Evolutionary conservation across 495 filamentous ascomycete species (phyloP).

Genomic region (Aspergillus funiculosus): DNA sequence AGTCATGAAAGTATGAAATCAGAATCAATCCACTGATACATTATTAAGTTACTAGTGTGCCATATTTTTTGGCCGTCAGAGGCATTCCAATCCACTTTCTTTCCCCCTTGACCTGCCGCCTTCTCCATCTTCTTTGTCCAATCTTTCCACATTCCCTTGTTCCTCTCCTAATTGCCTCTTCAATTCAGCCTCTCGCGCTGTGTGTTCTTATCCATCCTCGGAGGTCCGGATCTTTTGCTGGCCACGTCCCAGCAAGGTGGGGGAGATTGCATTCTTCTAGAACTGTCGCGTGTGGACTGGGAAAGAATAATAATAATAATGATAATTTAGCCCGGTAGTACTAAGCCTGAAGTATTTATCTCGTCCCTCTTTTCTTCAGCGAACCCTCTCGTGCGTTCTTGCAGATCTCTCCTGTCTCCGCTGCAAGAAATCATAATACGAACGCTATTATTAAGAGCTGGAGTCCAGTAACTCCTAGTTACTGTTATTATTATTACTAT

Average conservation of each 20-base stretch:
- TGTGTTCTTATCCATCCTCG: conserved; percentile 17
- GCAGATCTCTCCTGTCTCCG: too few relatives aligned
- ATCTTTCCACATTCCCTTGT: conserved; percentile 4
- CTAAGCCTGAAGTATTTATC: too few relatives aligned
- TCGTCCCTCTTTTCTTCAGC: not conserved
- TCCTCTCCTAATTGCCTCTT: conserved; percentile 1
- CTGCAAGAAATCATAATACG: conserved; percentile 1
- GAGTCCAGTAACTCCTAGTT: too few relatives aligned
- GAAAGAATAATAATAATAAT: not conserved
- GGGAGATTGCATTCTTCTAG: not conserved
- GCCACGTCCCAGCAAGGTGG: conserved; percentile 8
- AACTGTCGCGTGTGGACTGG: conserved; percentile 4
- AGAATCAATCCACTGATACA: too few relatives aligned
- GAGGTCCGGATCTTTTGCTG: conserved; percentile 15
- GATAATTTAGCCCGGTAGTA: not conserved
- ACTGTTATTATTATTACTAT: too few relatives aligned
- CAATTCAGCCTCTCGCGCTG: conserved; percentile 3
- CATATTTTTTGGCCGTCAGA: too few relatives aligned
- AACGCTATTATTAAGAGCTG: not conserved
- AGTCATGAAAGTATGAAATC: too few relatives aligned
- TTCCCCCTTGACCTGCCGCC: too few relatives aligned
- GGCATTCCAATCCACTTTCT: too few relatives aligned
- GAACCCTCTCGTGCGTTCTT: not conserved
- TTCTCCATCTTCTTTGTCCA: too few relatives aligned
- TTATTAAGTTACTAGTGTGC: too few relatives aligned